These are phyloP conservation scores for Rhododendron mucronatum DNA, from an alignment of 148 eudicot species.

Conservation along the genomic window DNA sequence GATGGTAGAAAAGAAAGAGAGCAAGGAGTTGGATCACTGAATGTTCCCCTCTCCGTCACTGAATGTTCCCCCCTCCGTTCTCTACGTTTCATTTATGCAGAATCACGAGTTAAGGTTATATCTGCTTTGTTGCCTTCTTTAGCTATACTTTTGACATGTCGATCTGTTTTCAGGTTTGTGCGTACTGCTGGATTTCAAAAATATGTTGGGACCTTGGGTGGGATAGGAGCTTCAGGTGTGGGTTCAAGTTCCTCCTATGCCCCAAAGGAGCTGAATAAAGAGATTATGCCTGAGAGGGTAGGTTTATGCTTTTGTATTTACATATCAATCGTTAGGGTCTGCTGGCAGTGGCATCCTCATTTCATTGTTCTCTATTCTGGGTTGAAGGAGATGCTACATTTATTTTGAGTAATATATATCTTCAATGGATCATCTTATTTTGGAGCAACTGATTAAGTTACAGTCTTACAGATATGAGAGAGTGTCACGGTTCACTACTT, in stretches of 20 bases:
- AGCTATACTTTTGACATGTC: constrained; percentile 5
- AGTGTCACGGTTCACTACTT: not conserved
- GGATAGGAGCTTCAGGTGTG: constrained; percentile 88
- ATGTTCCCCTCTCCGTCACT: not conserved
- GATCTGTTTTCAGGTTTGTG: constrained; percentile 52
- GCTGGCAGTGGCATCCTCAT: constrained; percentile 3
- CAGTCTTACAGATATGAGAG: not conserved
- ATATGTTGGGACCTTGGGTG: constrained; percentile 76
- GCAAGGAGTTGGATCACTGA: not conserved
- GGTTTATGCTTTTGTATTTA: not conserved
- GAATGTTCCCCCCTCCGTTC: not conserved
- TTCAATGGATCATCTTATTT: not conserved
- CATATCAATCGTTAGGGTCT: constrained; percentile 1
- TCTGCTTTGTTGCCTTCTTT: not conserved
- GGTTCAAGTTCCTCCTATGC: constrained; percentile 79
- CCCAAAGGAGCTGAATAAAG: constrained; percentile 80
- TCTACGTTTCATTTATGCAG: not conserved
- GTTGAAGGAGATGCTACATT: constrained; percentile 1
- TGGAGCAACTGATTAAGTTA: not conserved
- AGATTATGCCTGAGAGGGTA: constrained; percentile 91
- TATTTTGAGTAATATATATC: not conserved
- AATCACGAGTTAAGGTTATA: not conserved
- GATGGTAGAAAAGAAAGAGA: not conserved
- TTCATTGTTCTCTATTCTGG: not conserved
- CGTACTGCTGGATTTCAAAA: constrained; percentile 85